Base-by-base conservation (phyloP, 345 rosid genomes). In the Eucalyptus pauciflora region DNA sequence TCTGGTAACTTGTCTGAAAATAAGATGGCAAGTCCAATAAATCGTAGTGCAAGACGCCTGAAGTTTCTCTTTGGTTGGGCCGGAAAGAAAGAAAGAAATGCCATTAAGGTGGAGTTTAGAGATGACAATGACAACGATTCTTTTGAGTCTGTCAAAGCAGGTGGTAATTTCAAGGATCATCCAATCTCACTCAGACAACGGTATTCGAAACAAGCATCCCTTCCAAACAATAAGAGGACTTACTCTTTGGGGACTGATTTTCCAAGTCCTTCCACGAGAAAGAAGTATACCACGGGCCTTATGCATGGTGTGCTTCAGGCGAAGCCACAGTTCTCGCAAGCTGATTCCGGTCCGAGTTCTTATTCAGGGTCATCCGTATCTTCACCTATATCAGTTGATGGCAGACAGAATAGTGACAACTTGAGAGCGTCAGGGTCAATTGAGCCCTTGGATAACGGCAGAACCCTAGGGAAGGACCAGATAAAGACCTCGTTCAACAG, bases 291-390 rank as follows among this genome's bases (percentile, higher is more conserved):
- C 4, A 89, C 91, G 56, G 96, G 96, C 85, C 89, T 98, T 58
- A 95, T 90, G 92, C 98, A 95, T 13, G 99, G 99, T 48, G 98
- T 95, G 52, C 93, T 95, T 90, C 95, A 93, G 80, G 91, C 96
- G 51, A 91, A 88, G 64, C 95, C 96, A 18, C 91, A 92, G 86
- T 91, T 92, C 8, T 87, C 86, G 62, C 89, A 90, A 33, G 88
- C 87, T 86, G 91, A 91, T 54, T 94, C 97, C 10, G 91, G 93
- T 87, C 91, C 92, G 8, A 92, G 93, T 88, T 90, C 95, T 8
- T 86, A 88, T 20, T 92, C 94, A 2, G 89, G 86, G 31, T 93
- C 96, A 24, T 92, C 93, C 49, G 29, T 91, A 85, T 89, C 92
- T 85, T 93, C 93, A 18, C 90, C 91, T 13, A 43, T 80, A 88